A percentile compares a stretch with the other conserved stretches of the same genome.
Evolutionary conservation across 2,329 filamentous ascomycete genomes (phyloP).

Genomic region (Epichloe scottii): DNA sequence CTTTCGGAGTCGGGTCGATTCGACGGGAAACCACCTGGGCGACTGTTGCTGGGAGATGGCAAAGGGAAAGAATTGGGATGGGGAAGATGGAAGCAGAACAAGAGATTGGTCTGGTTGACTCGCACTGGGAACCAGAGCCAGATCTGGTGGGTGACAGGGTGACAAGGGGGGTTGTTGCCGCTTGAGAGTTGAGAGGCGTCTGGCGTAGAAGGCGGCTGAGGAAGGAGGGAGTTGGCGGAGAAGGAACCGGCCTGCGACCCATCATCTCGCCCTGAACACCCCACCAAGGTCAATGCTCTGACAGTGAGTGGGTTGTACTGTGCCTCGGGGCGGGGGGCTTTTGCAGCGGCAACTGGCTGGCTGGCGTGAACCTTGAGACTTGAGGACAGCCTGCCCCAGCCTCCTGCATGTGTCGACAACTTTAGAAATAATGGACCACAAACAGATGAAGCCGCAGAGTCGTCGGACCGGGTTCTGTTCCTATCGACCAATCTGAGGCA

Average conservation of each 20-base stretch:
- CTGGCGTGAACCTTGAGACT: neutral
- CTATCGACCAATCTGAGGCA: too few relatives aligned
- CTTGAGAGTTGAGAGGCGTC: too few relatives aligned
- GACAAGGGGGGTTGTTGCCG: neutral
- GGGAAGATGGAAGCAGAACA: neutral
- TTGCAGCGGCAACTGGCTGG: neutral
- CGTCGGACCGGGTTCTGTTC: neutral
- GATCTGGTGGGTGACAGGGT: slow-evolving; percentile 2
- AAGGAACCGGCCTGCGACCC: neutral
- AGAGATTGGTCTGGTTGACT: slow-evolving; percentile 1
- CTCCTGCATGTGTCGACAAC: neutral
- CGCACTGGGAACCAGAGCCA: neutral
- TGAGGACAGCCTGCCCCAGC: neutral
- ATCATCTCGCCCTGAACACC: too few relatives aligned
- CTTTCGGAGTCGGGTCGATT: neutral
- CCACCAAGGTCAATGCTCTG: neutral
- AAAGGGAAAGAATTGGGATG: neutral
- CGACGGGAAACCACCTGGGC: neutral
- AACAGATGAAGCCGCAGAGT: neutral
- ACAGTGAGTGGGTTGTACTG: neutral
- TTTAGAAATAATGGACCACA: neutral
- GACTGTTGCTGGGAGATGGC: neutral
- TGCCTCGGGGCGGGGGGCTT: neutral
- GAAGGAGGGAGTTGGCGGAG: neutral
- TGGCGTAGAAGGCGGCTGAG: neutral